Percentiles rank a stretch among this genome's conserved stretches.
Conservation (phyloP, 202 grass and related monocot genomes). For the Carex arenaria region DNA sequence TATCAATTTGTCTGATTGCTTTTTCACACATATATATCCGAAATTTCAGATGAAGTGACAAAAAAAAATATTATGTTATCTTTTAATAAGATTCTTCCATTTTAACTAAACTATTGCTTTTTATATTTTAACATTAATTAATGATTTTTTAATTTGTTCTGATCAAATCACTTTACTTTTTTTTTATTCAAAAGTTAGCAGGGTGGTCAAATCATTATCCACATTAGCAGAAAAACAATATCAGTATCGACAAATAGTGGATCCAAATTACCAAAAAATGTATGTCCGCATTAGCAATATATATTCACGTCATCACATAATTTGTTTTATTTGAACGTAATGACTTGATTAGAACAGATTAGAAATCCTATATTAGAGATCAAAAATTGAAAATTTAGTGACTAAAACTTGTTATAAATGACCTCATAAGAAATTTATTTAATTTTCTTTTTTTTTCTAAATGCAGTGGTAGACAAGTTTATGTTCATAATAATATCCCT, state of each 20-base stretch:
- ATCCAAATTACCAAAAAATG: not conserved
- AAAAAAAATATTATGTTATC: not conserved
- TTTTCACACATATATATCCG: not conserved
- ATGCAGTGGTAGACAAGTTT: not conserved
- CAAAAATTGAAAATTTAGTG: not conserved
- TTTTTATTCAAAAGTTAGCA: not conserved
- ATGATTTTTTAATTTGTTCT: no score
- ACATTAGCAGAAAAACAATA: not conserved
- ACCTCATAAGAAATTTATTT: not conserved
- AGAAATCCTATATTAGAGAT: no score
- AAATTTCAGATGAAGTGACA: not conserved
- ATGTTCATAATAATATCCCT: not conserved
- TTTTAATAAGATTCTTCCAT: not conserved
- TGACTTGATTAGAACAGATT: not conserved
- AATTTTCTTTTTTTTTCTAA: not conserved
- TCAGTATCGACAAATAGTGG: not conserved
- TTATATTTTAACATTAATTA: no score
- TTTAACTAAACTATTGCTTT: not conserved
- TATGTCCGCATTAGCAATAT: not conserved
- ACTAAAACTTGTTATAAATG: not conserved
- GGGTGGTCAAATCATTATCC: not conserved
- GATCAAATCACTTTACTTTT: not conserved
- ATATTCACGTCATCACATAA: not conserved
- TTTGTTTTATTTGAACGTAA: not conserved
- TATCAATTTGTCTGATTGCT: not conserved